Percentiles rank a stretch among this genome's conserved stretches.
phyloP scores from a whole-genome alignment of 1,139 yeast genomes.

The Suhomyces ambrosiae region DNA sequence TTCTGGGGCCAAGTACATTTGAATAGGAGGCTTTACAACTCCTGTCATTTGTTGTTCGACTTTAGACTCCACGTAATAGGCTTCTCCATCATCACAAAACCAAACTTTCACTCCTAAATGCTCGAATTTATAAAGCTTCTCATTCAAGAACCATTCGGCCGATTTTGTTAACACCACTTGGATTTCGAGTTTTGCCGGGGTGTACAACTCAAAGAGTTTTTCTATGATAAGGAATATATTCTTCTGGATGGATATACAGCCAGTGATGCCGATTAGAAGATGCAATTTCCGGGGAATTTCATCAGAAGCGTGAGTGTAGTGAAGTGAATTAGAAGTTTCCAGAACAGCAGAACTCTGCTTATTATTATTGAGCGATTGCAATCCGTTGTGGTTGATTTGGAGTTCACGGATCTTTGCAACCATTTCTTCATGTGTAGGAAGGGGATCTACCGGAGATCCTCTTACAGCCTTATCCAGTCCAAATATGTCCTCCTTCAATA shows the following conservation, averaged over 20 bases:
- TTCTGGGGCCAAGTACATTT: constrained; percentile 17
- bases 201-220: constrained; percentile 30
- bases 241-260: constrained; percentile 30
- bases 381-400: constrained; percentile 1
- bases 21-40: constrained; percentile 1
- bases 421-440: not conserved
- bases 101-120: constrained; percentile 31
- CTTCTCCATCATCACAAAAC: constrained; percentile 30
- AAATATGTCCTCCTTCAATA: too few species aligned
- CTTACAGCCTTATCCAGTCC: too few species aligned
- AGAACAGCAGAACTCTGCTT: too few species aligned
- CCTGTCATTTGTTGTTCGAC: constrained; percentile 9
- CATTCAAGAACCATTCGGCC: constrained; percentile 31
- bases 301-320: not conserved
- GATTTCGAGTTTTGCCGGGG: constrained; percentile 27
- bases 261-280: constrained; percentile 32
- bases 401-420: constrained; percentile 1
- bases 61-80: constrained; percentile 21
- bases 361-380: too few species aligned
- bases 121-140: constrained; percentile 28
- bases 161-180: constrained; percentile 31
- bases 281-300: constrained; percentile 20
- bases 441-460: constrained; percentile 1
- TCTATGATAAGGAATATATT: constrained; percentile 30
- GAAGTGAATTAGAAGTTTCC: not conserved